Evolutionary conservation across 2,329 filamentous ascomycete genomes (phyloP).

Genomic region (Cladosporium oxysporum): DNA sequence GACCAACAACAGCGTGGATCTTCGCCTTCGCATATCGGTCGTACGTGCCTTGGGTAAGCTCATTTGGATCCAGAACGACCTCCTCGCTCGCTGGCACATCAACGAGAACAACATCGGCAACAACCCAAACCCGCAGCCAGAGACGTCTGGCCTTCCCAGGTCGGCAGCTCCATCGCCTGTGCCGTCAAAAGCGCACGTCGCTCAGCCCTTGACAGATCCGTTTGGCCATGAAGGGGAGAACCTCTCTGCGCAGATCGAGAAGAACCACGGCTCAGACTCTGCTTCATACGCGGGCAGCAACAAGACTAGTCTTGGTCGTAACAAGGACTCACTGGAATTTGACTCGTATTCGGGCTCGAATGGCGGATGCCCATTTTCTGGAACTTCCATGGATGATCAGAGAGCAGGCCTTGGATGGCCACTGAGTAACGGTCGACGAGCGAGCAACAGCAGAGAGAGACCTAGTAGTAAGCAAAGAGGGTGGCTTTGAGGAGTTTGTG

Average conservation of each 20-base stretch:
- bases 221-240: not conserved
- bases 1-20: conserved; percentile 65
- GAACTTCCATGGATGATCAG: conserved; percentile 5
- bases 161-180: conserved; percentile 10
- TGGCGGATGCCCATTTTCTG: conserved; percentile 15
- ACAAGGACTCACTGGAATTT: conserved; percentile 9
- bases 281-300: conserved; percentile 12
- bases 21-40: conserved; percentile 70
- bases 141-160: not conserved
- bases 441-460: conserved; percentile 6
- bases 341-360: not conserved
- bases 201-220: not conserved
- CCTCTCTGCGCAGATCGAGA: not conserved
- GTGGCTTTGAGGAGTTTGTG: conserved; percentile 3
- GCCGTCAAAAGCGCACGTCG: not conserved
- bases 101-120: conserved; percentile 12
- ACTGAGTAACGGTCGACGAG: conserved; percentile 4
- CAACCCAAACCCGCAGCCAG: not conserved
- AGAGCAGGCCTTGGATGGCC: conserved; percentile 18
- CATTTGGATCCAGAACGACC: conserved; percentile 85
- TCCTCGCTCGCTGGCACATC: conserved; percentile 77
- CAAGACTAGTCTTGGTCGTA: conserved; percentile 17
- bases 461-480: conserved; percentile 3
- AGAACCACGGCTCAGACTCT: not conserved
- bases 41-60: conserved; percentile 77